phyloP scores from a whole-genome alignment of 192 early-diverging fungal species.

The Coemansia asiatica region DNA sequence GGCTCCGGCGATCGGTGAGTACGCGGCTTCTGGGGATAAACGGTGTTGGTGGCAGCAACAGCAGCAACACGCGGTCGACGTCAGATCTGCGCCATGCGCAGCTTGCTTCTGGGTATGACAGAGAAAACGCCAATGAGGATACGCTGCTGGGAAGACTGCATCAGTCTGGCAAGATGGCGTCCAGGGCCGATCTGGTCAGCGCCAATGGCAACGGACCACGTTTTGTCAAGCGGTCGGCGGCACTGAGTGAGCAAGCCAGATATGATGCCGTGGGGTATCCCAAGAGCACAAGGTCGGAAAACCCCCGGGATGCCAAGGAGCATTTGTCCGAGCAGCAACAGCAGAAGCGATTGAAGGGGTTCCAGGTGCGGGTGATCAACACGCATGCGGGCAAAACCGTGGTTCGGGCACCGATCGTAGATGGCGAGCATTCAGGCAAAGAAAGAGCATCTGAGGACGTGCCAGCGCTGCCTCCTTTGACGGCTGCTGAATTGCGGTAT shows the following conservation, averaged over 20 bases:
- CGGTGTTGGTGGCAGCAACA: conserved; percentile 8
- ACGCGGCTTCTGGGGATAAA: conserved; percentile 17
- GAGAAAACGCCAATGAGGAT: neutral
- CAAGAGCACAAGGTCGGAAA: conserved; percentile 22
- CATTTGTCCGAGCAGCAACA: conserved; percentile 2
- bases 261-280: conserved; percentile 42
- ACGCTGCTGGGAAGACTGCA: conserved; percentile 27
- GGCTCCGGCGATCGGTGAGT: conserved; percentile 41
- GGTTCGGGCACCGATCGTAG: conserved; percentile 34
- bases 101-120: neutral
- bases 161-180: neutral
- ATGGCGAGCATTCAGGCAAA: conserved; percentile 1
- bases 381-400: conserved; percentile 40
- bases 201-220: conserved; percentile 11
- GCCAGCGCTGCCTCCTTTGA: conserved; percentile 36
- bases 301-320: neutral
- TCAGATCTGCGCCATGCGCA: conserved; percentile 19
- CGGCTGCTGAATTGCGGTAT: conserved; percentile 39
- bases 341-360: conserved; percentile 40
- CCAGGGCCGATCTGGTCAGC: conserved; percentile 16
- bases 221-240: conserved; percentile 26
- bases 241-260: conserved; percentile 17
- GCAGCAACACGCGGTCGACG: conserved; percentile 12
- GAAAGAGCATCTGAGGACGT: neutral
- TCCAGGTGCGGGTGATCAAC: conserved; percentile 45